These are phyloP conservation scores for Bacidia rubella DNA, from an alignment of 495 filamentous ascomycete genomes.

Conservation along the genomic window DNA sequence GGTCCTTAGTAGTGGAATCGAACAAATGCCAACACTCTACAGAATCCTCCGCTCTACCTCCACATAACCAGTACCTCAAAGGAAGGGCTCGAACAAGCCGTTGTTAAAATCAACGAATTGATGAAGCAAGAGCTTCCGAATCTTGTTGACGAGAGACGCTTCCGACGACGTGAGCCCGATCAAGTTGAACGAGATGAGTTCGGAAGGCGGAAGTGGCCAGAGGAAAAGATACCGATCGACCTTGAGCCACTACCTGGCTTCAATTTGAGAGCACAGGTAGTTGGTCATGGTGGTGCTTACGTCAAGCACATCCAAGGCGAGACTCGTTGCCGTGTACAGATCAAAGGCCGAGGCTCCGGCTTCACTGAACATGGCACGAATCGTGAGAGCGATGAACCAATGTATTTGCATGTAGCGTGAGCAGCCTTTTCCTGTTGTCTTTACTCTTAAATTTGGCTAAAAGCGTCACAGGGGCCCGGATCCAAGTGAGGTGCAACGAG, in stretches of 20 bases:
- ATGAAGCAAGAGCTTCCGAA: slow-evolving; percentile 96
- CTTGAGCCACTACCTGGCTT: slow-evolving; percentile 91
- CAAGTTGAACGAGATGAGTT: slow-evolving; percentile 89
- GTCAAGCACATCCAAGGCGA: slow-evolving; percentile 96
- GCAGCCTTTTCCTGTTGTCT: slow-evolving; percentile 20
- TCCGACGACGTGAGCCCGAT: slow-evolving; percentile 77
- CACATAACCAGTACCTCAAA: slow-evolving; percentile 91
- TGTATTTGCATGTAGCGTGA: slow-evolving; percentile 93
- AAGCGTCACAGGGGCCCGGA: slow-evolving; percentile 62
- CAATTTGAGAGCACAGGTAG: slow-evolving; percentile 88
- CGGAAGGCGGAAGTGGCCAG: slow-evolving; percentile 97
- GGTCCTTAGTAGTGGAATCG: not conserved
- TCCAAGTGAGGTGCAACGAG: slow-evolving; percentile 68
- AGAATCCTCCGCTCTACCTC: slow-evolving; percentile 91
- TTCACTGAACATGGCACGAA: slow-evolving; percentile 77
- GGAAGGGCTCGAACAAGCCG: slow-evolving; percentile 77
- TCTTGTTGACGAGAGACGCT: slow-evolving; percentile 86
- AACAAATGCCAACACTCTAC: slow-evolving; percentile 4
- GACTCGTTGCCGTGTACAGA: slow-evolving; percentile 88
- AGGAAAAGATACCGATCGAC: slow-evolving; percentile 80
- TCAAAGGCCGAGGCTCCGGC: slow-evolving; percentile 93
- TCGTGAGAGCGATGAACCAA: slow-evolving; percentile 81
- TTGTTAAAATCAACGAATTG: slow-evolving; percentile 74
- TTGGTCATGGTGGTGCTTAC: slow-evolving; percentile 82
- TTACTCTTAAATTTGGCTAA: not conserved